Evolutionary conservation across 2,329 filamentous ascomycete species (phyloP).

Genomic region (Botrytis cinerea): DNA sequence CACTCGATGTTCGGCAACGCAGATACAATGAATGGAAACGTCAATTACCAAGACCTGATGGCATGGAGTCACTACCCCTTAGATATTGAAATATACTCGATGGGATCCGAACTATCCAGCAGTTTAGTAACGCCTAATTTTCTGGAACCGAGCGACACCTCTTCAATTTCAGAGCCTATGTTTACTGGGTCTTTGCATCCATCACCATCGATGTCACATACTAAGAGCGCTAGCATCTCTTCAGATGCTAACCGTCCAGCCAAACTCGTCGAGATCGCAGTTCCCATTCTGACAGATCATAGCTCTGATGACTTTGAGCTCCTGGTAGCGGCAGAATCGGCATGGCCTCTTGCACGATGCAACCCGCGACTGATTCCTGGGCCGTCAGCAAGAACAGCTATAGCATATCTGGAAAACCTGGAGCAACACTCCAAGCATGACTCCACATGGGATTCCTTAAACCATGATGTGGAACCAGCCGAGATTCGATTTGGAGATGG

Average conservation of each 20-base stretch:
- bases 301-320: slow-evolving; percentile 51
- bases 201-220: slow-evolving; percentile 26
- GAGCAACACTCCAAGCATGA: slow-evolving; percentile 53
- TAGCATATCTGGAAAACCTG: slow-evolving; percentile 53
- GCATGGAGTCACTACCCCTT: slow-evolving; percentile 49
- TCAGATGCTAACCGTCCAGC: slow-evolving; percentile 8
- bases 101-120: slow-evolving; percentile 14
- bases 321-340: slow-evolving; percentile 51
- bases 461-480: slow-evolving; percentile 41
- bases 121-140: slow-evolving; percentile 16
- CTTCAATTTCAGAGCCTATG: slow-evolving; percentile 17
- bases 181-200: slow-evolving; percentile 20
- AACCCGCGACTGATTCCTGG: slow-evolving; percentile 50
- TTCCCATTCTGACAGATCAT: slow-evolving; percentile 33
- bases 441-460: slow-evolving; percentile 50
- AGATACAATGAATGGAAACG: slow-evolving; percentile 36
- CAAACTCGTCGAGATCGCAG: slow-evolving; percentile 9
- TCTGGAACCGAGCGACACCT: slow-evolving; percentile 16
- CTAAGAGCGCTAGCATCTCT: slow-evolving; percentile 24
- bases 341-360: slow-evolving; percentile 55
- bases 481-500: slow-evolving; percentile 27
- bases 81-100: slow-evolving; percentile 45
- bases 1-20: slow-evolving; percentile 21
- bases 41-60: slow-evolving; percentile 49
- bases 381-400: slow-evolving; percentile 52